Evolutionary conservation across 768 basidiomycete species (phyloP), one percentile per base, ranked within the genome.

Genomic region (Rhizopogon rudus): DNA sequence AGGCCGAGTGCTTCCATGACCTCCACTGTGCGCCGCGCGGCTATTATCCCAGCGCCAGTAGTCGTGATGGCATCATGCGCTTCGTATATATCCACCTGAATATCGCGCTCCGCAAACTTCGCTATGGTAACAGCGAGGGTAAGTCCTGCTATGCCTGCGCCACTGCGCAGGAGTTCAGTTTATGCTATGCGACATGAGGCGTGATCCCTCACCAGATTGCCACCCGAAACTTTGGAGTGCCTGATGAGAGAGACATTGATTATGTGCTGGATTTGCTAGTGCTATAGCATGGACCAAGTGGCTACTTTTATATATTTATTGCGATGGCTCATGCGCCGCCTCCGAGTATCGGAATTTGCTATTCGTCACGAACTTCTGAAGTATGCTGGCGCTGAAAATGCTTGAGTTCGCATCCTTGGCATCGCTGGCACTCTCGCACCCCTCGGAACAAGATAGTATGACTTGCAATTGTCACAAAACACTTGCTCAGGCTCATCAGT

Each of bases 1-100:
- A 81, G 58, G 1, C 73, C 76, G 48, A 81, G 72, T 22, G 60
- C 56, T 52, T 76, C 67, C 53, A 79, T 61, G 22, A 78, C 71
- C 9, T 62, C 64, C 77, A 75, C 78, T n/a, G 78, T 78, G 41
- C 77, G 66, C 4, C 64, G 61, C 77, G 75, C 78, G 9, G 78
- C 73, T 65, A 75, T 45, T 69, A 76, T 25, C 66, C 79, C 74
- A 2, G 73, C 70, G 3, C 75, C 75, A 33, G 70, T 61, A 17
- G 69, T 67, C 8, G 66, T 71, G 33, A 76, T 67, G 48, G 72
- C 71, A 17, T 69, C 71, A 22, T 68, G 71, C 0, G 75, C 69
- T 63, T 81, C 78, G 60, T 78, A 81, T 2, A 79, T 59, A 52
- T 74, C 64, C 13, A 76, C 68, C 53, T 70, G 61, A 3, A 75